phyloP scores from a whole-genome alignment of 2,329 filamentous ascomycete species.

The Pezicula rhizophila region DNA sequence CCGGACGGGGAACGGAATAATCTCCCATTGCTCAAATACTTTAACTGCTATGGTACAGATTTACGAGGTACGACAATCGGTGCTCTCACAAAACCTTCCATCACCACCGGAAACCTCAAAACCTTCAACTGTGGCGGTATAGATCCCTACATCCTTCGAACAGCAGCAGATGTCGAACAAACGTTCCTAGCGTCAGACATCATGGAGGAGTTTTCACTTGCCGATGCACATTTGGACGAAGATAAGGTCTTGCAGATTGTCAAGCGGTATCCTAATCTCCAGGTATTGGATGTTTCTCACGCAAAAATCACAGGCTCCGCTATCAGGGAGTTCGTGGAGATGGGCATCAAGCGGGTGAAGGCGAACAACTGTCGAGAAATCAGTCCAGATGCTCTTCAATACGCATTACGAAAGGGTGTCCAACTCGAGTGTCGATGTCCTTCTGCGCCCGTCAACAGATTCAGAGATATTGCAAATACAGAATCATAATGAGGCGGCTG shows the following conservation, averaged over 20 bases:
- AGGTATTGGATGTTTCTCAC: conserved; percentile 18
- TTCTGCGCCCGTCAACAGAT: not conserved
- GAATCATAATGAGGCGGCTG: too few species aligned
- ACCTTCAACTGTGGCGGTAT: conserved; percentile 14
- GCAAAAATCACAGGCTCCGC: conserved; percentile 28
- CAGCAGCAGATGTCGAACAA: conserved; percentile 3
- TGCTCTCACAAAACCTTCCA: conserved; percentile 11
- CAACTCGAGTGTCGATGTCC: conserved; percentile 13
- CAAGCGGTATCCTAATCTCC: conserved; percentile 19
- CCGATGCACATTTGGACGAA: conserved; percentile 11
- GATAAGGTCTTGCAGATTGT: conserved; percentile 13
- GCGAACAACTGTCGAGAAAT: conserved; percentile 20
- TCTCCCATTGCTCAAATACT: conserved; percentile 22
- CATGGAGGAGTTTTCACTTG: conserved; percentile 18
- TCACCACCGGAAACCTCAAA: conserved; percentile 18
- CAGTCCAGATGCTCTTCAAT: conserved; percentile 26
- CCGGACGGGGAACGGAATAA: conserved; percentile 1
- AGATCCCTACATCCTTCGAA: conserved; percentile 3
- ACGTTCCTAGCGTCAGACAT: conserved; percentile 18
- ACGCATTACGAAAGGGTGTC: conserved; percentile 23
- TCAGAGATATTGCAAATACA: too few species aligned
- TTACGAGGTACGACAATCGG: conserved; percentile 9
- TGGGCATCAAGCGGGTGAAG: conserved; percentile 21
- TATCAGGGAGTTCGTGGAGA: conserved; percentile 25
- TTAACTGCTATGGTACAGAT: conserved; percentile 16